Conservation (phyloP, 768 basidiomycete species). For the Guyanaporus albipodus region DNA sequence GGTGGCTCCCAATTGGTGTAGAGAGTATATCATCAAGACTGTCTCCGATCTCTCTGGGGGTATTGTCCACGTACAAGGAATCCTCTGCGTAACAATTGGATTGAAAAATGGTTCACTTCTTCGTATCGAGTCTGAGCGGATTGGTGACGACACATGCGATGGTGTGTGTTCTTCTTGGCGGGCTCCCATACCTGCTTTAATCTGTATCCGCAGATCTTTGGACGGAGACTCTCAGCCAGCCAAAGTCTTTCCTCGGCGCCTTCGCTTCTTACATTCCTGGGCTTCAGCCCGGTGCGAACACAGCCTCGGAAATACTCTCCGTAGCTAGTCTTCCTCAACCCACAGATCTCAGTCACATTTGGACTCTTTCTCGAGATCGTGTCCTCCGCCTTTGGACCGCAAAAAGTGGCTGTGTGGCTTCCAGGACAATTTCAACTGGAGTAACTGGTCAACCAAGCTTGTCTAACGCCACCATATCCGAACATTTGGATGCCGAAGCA, state of each 20-base stretch:
- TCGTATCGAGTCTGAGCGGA: slow-evolving; percentile 61
- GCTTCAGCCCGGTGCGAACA: slow-evolving; percentile 42
- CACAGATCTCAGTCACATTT: slow-evolving; percentile 68
- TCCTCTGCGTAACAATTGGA: slow-evolving; percentile 61
- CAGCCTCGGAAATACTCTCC: slow-evolving; percentile 61
- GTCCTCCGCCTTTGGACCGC: slow-evolving; percentile 83
- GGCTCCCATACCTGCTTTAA: slow-evolving; percentile 6
- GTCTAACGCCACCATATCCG: slow-evolving; percentile 33
- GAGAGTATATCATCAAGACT: slow-evolving; percentile 65
- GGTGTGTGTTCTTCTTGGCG: slow-evolving; percentile 42
- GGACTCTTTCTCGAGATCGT: slow-evolving; percentile 85
- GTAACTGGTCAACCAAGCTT: slow-evolving; percentile 31
- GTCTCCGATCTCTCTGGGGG: slow-evolving; percentile 40
- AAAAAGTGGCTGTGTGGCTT: slow-evolving; percentile 67
- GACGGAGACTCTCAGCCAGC: slow-evolving; percentile 62
- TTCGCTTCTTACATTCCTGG: slow-evolving; percentile 63
- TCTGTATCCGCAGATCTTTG: slow-evolving; percentile 53
- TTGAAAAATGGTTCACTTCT: slow-evolving; percentile 60
- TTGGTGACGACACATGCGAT: slow-evolving; percentile 50
- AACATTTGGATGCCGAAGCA: slow-evolving; percentile 55
- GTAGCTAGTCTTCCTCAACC: slow-evolving; percentile 72
- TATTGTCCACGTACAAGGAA: slow-evolving; percentile 63
- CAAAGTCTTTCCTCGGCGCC: slow-evolving; percentile 62
- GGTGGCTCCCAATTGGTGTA: slow-evolving; percentile 51
- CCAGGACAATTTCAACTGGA: slow-evolving; percentile 46